Conservation (phyloP, 345 rosid genomes). For the Heritiera littoralis region DNA sequence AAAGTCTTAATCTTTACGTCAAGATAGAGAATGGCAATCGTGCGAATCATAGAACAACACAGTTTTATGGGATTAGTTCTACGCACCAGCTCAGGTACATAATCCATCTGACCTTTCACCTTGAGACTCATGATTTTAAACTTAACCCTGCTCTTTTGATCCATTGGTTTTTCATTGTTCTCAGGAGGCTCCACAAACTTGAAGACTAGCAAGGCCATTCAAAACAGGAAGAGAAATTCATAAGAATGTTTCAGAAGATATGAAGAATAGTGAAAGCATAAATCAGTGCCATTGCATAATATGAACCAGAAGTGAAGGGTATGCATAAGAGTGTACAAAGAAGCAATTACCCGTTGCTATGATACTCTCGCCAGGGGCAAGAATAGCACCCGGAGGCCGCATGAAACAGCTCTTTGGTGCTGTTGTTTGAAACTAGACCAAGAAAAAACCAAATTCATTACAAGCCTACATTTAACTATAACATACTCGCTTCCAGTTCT, state of each 20-base stretch:
- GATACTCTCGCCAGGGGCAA: slow-evolving; percentile 87
- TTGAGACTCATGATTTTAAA: slow-evolving; percentile 94
- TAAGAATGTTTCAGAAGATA: neutral
- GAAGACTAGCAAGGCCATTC: slow-evolving; percentile 55
- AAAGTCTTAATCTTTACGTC: neutral
- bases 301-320: slow-evolving; percentile 15
- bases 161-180: slow-evolving; percentile 89
- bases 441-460: slow-evolving; percentile 1
- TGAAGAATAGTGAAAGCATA: neutral
- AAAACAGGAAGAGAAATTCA: slow-evolving; percentile 15
- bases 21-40: neutral
- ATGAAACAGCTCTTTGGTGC: slow-evolving; percentile 99
- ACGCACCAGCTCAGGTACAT: slow-evolving; percentile 95
- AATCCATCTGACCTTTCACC: slow-evolving; percentile 82
- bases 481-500: neutral
- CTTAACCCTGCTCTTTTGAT: slow-evolving; percentile 82
- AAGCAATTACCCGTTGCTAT: slow-evolving; percentile 74
- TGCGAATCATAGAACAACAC: slow-evolving; percentile 1
- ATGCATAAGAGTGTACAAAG: neutral
- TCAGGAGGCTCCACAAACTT: slow-evolving; percentile 97
- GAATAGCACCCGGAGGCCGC: slow-evolving; percentile 98
- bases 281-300: neutral
- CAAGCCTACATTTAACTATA: neutral
- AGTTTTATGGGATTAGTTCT: neutral
- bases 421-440: slow-evolving; percentile 90